Base-by-base conservation (phyloP, 2,329 filamentous ascomycete genomes). In the Pseudocercospora musae region DNA sequence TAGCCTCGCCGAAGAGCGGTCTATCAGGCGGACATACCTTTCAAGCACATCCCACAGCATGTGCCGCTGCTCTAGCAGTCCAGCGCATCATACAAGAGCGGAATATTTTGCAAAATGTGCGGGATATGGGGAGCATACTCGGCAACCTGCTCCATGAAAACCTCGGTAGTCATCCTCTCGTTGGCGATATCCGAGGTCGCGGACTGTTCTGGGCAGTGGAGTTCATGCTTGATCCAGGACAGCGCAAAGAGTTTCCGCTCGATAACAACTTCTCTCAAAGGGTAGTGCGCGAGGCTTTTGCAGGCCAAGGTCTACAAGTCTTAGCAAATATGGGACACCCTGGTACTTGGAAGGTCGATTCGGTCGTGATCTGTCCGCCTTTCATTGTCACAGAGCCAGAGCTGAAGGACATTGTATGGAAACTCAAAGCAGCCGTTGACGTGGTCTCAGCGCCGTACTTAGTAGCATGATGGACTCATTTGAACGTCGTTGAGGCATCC, bases 61-160 rank as follows among this genome's bases (percentile, higher is more conserved):
- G 86, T 66, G 78, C 87, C 0, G 82, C 85, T 0, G 86, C 84
- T 0, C 77, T 89, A 0, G 84, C 84, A 31, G 86, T 87, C 0
- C 85, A 87, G 69, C 75, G 75, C 31, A 82, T 87, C 15, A 79
- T 90, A 13, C 71, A 78, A 11, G 74, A 85, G 11, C 79, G 87
- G 0, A 75, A 80, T 1, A 70, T 90, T 1, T 68, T 90, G 0
- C 74, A 78, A 0, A 87, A 87, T 67, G 85, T 86, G 3, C 73
- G 73, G 3, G 70, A 68, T 0, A 84, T 86, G 76, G 89, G 88
- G 0, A 70, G 70, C 3, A 68, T 66, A 0, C 83, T 85, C 75
- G 88, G 87, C 0, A 58, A 62, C 1, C 70, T 77, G 5, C 68
- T 88, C 0, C 76, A 69, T 0, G 58, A 70, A 0, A 78, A 81